Conservation (phyloP, 306 rosid species). For the Luffa aegyptiaca region DNA sequence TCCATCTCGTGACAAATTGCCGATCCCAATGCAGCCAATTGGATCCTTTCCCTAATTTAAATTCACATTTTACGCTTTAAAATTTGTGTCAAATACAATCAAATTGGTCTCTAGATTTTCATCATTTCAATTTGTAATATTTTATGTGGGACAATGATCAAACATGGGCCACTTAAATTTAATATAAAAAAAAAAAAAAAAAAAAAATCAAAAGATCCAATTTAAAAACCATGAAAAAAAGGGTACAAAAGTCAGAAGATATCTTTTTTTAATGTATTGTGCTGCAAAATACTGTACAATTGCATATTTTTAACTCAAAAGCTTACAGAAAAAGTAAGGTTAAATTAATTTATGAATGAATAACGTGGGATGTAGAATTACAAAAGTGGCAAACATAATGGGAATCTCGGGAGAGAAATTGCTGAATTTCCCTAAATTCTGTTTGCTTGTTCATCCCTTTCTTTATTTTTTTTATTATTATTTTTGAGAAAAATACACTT, state of each 20-base stretch:
- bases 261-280: background rate
- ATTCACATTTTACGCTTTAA: background rate
- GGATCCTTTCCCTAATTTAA: background rate
- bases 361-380: background rate
- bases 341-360: background rate
- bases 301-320: background rate
- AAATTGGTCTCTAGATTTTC: background rate
- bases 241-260: background rate
- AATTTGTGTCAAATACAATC: background rate
- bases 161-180: background rate
- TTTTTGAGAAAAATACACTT: no score
- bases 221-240: background rate
- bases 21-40: background rate
- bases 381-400: background rate
- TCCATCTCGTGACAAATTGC: background rate
- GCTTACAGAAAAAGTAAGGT: background rate
- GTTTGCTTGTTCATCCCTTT: background rate
- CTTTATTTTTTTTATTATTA: no score
- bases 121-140: background rate
- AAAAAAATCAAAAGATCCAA: background rate
- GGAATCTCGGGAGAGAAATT: background rate
- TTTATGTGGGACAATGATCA: background rate
- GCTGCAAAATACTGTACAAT: background rate
- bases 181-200: background rate
- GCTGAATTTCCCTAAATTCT: background rate